Evolutionary conservation across 371 early-diverging fungal species (phyloP), one percentile per base, ranked within the genome.

Genomic region (Synchytrium microbalum): DNA sequence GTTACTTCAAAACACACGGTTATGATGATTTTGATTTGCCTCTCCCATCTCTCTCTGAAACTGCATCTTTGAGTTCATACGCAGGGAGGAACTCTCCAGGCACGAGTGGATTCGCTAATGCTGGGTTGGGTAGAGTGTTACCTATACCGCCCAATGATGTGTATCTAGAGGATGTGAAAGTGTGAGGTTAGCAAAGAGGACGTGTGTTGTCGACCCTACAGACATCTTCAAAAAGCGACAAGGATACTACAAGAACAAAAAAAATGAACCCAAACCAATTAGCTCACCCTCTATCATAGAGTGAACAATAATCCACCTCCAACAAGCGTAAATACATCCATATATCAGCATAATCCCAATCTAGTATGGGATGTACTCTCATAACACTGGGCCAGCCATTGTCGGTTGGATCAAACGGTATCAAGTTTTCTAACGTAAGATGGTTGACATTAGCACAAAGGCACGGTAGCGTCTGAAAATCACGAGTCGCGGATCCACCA

Each of bases 131-230:
- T 25, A 79, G 69, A 5, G 98, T 97, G 63, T 91, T 88, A 59
- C 86, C 81, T 59, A 82, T 84, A 32, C 91, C 88, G 26, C 96
- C 98, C 33, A 97, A 75, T 1, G 95, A 95, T n/a, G 98, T 97
- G 69, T 94, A 97, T 32, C 92, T 88, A 65, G 55, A 58, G 58
- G 27, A 65, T 19, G 27, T 54, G 3, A 23, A 16, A 46, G 8
- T 59, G 59, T 59, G 3, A 56, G 32, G 51, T 51, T 61, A 29
- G 26, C 54, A 16, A 46, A 56, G 25, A 8, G 3, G 23, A 56
- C 3, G 61, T 53, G 59, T 54, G 63, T 29, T n/a, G 19, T 23
- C 28, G 58, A 10, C 26, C 1, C 1, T 27, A 63, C 31, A 63
- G 19, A 74, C 8, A n/a, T 25, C 1, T 2, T 1, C 26, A 54